Evolutionary conservation across 306 rosid genomes (phyloP).

Genomic region (Casuarina cunninghamiana): DNA sequence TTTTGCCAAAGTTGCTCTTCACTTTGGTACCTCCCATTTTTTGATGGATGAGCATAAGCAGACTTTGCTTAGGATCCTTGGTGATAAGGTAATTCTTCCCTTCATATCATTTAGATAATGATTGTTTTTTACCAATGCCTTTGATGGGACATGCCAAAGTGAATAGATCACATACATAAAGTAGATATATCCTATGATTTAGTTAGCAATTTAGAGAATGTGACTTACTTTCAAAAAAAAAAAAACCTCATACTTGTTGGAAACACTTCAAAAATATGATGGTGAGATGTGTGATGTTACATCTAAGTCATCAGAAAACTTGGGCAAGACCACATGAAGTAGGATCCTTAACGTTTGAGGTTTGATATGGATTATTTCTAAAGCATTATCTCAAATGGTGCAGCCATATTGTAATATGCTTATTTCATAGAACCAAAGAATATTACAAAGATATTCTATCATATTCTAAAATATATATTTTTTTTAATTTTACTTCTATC

Average conservation of each 20-base stretch:
- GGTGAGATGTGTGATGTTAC: not conserved
- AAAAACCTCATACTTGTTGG: not conserved
- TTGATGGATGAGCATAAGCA: constrained; percentile 66
- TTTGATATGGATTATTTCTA: not conserved
- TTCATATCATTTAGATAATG: no score
- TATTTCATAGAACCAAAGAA: not conserved
- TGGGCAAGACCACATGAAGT: not conserved
- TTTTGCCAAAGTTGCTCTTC: constrained; percentile 59
- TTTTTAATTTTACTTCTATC: constrained; percentile 21
- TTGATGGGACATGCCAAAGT: not conserved
- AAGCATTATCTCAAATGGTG: not conserved
- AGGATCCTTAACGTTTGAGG: not conserved
- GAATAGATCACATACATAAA: not conserved
- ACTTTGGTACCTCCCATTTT: constrained; percentile 58
- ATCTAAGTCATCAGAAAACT: not conserved
- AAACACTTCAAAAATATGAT: not conserved
- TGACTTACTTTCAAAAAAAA: not conserved
- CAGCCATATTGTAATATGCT: not conserved
- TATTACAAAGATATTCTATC: not conserved
- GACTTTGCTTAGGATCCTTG: constrained; percentile 55
- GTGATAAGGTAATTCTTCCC: constrained; percentile 68
- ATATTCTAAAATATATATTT: constrained; percentile 23
- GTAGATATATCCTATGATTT: not conserved
- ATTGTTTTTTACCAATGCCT: constrained; percentile 1
- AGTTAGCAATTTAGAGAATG: not conserved